phyloP scores from a whole-genome alignment of 306 rosid species.

The Potentilla sterilis region DNA sequence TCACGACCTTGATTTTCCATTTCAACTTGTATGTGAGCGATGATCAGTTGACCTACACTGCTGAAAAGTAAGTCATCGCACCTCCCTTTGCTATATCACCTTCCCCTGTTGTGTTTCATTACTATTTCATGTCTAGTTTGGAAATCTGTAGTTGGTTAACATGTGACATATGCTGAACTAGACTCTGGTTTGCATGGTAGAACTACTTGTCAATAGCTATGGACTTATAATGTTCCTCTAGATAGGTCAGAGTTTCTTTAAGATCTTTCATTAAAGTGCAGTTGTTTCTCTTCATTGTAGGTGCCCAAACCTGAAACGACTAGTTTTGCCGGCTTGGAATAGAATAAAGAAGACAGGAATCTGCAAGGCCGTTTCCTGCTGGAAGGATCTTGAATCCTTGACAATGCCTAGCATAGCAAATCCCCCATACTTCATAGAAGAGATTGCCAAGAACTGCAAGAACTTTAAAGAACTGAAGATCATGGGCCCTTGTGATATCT shows the following conservation, averaged over 20 bases:
- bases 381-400: conserved; percentile 70
- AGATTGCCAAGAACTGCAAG: conserved; percentile 54
- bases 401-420: conserved; percentile 76
- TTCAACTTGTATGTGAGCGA: conserved; percentile 65
- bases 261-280: not conserved
- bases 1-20: conserved; percentile 61
- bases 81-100: too few species aligned
- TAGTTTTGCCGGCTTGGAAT: conserved; percentile 87
- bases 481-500: conserved; percentile 71
- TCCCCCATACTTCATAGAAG: conserved; percentile 64
- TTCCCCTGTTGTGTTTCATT: not conserved
- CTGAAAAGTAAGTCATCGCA: conserved; percentile 62
- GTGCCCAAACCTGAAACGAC: conserved; percentile 53
- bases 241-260: not conserved
- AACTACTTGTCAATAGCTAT: not conserved
- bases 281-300: conserved; percentile 38
- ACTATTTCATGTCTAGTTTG: not conserved
- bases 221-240: not conserved
- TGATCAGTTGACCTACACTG: conserved; percentile 71
- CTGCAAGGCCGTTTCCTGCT: conserved; percentile 60
- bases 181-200: not conserved
- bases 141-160: not conserved
- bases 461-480: conserved; percentile 70
- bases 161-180: not conserved
- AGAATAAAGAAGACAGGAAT: conserved; percentile 73